These are phyloP conservation scores for Kalanchoe fedtschenkoi DNA, from an alignment of 164 flowering plant species.

Conservation along the genomic window DNA sequence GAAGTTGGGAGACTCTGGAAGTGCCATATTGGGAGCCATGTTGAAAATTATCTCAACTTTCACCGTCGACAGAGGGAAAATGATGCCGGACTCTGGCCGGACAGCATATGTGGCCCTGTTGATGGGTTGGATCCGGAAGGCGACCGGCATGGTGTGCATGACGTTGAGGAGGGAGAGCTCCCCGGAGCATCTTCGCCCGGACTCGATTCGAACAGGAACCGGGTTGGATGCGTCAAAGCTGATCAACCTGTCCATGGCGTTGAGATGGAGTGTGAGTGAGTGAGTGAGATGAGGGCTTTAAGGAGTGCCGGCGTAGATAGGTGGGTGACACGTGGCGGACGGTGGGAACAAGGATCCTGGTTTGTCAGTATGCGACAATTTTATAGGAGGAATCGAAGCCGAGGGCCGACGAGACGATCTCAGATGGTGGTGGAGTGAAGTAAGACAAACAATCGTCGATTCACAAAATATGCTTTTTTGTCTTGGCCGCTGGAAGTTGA, in stretches of 20 bases:
- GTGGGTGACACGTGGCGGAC: neutral
- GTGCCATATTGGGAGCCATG: slow-evolving; percentile 20
- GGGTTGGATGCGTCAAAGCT: slow-evolving; percentile 57
- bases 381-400: slow-evolving; percentile 5
- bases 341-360: neutral
- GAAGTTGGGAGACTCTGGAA: slow-evolving; percentile 29
- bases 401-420: too few relatives aligned
- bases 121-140: slow-evolving; percentile 50
- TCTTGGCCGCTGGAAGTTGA: too few relatives aligned
- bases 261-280: neutral
- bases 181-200: slow-evolving; percentile 44
- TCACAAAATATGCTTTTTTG: neutral
- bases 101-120: slow-evolving; percentile 37
- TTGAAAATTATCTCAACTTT: slow-evolving; percentile 42
- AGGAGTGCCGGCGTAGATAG: neutral
- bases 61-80: slow-evolving; percentile 40
- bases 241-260: slow-evolving; percentile 51
- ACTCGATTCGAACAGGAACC: slow-evolving; percentile 42
- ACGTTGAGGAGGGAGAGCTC: slow-evolving; percentile 52
- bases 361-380: neutral
- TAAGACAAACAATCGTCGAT: neutral
- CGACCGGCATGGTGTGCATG: slow-evolving; percentile 81
- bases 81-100: slow-evolving; percentile 51
- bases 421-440: too few relatives aligned
- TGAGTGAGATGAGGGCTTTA: neutral